A percentile compares a stretch with the other conserved stretches of the same genome.
Evolutionary conservation across 2,329 filamentous ascomycete species (phyloP).

Genomic region (Neophaeococcomyces aloes): DNA sequence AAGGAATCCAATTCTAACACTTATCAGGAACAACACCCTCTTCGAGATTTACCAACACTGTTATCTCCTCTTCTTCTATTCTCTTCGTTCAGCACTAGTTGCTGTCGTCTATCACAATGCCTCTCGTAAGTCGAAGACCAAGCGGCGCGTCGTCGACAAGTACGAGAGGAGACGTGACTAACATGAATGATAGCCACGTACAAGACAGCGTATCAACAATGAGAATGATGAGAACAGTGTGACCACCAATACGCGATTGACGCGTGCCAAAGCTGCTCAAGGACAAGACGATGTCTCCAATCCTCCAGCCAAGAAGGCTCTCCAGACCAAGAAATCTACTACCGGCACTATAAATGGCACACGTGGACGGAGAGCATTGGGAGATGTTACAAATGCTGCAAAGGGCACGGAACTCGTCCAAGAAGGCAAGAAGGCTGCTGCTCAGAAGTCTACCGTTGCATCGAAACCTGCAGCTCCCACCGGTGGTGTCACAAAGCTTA

Average conservation of each 20-base stretch:
- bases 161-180: slow-evolving; percentile 28
- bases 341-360: slow-evolving; percentile 40
- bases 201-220: slow-evolving; percentile 65
- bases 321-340: slow-evolving; percentile 60
- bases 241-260: slow-evolving; percentile 64
- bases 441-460: slow-evolving; percentile 55
- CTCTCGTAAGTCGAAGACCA: slow-evolving; percentile 17
- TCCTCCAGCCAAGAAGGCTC: slow-evolving; percentile 51
- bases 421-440: slow-evolving; percentile 63
- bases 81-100: slow-evolving; percentile 9
- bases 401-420: slow-evolving; percentile 53
- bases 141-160: slow-evolving; percentile 5
- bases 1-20: slow-evolving; percentile 7
- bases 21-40: background rate
- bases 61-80: slow-evolving; percentile 6
- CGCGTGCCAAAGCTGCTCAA: slow-evolving; percentile 81
- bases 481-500: slow-evolving; percentile 68
- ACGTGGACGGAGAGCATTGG: slow-evolving; percentile 67
- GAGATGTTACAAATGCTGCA: slow-evolving; percentile 89
- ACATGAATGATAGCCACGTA: slow-evolving; percentile 50
- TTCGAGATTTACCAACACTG: slow-evolving; percentile 6
- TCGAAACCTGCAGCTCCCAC: slow-evolving; percentile 64
- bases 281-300: slow-evolving; percentile 45
- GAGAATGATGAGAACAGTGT: slow-evolving; percentile 86
- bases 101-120: slow-evolving; percentile 18